Evolutionary conservation across 2,329 filamentous ascomycete species (phyloP), one percentile per base, ranked within the genome.

Genomic region (Epichloe scottii): DNA sequence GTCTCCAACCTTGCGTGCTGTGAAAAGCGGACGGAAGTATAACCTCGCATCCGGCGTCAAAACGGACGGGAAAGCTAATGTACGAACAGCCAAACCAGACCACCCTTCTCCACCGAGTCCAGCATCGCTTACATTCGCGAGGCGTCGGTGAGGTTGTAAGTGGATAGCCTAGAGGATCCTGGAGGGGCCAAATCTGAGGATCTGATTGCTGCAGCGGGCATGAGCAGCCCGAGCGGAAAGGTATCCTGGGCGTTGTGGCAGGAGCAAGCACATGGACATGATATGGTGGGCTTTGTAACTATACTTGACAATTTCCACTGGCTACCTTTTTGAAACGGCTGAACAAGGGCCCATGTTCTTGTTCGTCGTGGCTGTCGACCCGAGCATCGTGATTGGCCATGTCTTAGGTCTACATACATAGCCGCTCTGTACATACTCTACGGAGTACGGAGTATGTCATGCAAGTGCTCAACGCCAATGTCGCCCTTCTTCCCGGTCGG

Each of bases 351-450:
- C 65, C 60, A 58, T 58, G 48, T 49, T 56, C 60, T 59, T 58
- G 48, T 49, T 56, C 51, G n/a, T 46, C 23, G 23, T 49, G 37
- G 43, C 47, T 19, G 52, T 56, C 56, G 48, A 46, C 45, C 42
- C 38, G 14, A 46, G 50, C 26, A 26, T 15, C 19, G 5, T 58
- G 49, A 68, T 68, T 68, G 66, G 66, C 21, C 56, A 61, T 55
- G 56, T 62, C 59, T 63, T 59, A 62, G 60, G 64, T 60, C 59
- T 10, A 30, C 26, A 10, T 65, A 68, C 66, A 68, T 68, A 68
- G 64, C 66, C 66, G 66, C 66, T 68, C 62, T 66, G 65, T 64
- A 30, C n/a, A n/a, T n/a, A n/a, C n/a, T n/a, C n/a, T n/a, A n/a
- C 8, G 8, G 26, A 30, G 26, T 30, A 11, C 26, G n/a, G n/a